Evolutionary conservation across 768 basidiomycete genomes (phyloP), one percentile per base, ranked within the genome.

Genomic region (Astraeus odoratus): DNA sequence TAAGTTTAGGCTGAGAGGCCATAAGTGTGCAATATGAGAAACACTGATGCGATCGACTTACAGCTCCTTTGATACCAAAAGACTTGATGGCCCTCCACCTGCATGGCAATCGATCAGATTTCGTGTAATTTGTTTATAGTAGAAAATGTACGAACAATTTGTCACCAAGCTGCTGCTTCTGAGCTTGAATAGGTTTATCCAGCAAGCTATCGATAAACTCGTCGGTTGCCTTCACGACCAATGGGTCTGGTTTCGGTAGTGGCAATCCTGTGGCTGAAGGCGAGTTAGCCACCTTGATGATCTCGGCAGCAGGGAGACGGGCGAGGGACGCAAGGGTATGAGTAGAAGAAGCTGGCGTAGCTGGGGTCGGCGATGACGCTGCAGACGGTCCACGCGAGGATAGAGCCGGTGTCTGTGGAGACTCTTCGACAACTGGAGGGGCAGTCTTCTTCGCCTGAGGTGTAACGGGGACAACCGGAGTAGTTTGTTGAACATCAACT

Each of bases 91-190:
- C 63, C 47, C 73, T 69, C 64, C 69, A 89, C 54, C 75, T 63
- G 71, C 5, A n/a, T 39, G 16, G 53, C 54, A 53, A 46, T 36
- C 52, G 56, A 41, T 53, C 46, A 19, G 56, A 64, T 18, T 64
- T 42, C n/a, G 42, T 36, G 43, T 47, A 54, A 27, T 51, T 54
- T 42, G 51, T 51, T 25, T n/a, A 39, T 37, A 31, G 40, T 54
- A 39, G 42, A 42, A 45, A 36, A 27, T 3, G 16, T 15, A 63
- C 78, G 48, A 54, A 86, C 75, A 90, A 65, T 64, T 88, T 88
- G 56, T 87, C 85, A 33, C 86, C 85, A 18, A 95, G 61, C 50
- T 76, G 69, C 61, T 94, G 91, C 62, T 94, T 92, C 69, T 86
- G 81, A 40, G 66, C 61, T 36, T 75, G 74, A 29, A 69, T 54